phyloP scores from a whole-genome alignment of 805 yeast species.

The Candida quercuum region DNA sequence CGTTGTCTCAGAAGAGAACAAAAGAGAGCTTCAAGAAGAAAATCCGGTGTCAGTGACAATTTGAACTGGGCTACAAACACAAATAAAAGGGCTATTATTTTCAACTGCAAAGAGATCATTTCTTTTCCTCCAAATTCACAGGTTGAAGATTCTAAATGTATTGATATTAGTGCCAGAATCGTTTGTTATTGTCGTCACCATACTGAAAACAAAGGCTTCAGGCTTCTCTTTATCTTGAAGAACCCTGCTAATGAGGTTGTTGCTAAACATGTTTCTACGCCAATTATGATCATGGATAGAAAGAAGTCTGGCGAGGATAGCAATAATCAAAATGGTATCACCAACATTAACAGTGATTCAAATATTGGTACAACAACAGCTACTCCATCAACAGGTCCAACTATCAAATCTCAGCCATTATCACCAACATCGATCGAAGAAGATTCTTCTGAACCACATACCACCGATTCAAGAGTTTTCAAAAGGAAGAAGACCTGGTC shows the following conservation, averaged over 20 bases:
- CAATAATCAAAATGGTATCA: constrained; percentile 5
- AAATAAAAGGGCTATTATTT: constrained; percentile 78
- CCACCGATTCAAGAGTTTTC: constrained; percentile 32
- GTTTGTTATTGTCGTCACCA: constrained; percentile 97
- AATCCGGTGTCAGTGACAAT: constrained; percentile 70
- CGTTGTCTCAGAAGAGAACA: constrained; percentile 91
- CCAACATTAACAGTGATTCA: constrained; percentile 12
- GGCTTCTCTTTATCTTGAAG: constrained; percentile 60
- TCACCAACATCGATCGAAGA: constrained; percentile 63
- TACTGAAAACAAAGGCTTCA: constrained; percentile 81
- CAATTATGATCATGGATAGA: constrained; percentile 91
- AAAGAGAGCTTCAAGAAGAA: constrained; percentile 89
- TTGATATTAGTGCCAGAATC: constrained; percentile 64
- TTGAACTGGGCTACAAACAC: constrained; percentile 71
- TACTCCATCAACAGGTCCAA: constrained; percentile 1
- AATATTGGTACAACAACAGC: constrained; percentile 12
- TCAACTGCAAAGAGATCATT: constrained; percentile 86
- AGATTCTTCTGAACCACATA: constrained; percentile 48
- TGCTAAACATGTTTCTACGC: constrained; percentile 65
- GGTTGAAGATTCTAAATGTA: constrained; percentile 25
- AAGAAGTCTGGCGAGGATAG: constrained; percentile 41
- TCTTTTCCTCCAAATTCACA: constrained; percentile 55
- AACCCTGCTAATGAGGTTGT: constrained; percentile 57
- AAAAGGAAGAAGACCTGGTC: constrained; percentile 43
- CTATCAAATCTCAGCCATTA: constrained; percentile 29